Evolutionary conservation across 371 early-diverging fungal genomes (phyloP), one percentile per base, ranked within the genome.

Genomic region (Rhizopus sp.): DNA sequence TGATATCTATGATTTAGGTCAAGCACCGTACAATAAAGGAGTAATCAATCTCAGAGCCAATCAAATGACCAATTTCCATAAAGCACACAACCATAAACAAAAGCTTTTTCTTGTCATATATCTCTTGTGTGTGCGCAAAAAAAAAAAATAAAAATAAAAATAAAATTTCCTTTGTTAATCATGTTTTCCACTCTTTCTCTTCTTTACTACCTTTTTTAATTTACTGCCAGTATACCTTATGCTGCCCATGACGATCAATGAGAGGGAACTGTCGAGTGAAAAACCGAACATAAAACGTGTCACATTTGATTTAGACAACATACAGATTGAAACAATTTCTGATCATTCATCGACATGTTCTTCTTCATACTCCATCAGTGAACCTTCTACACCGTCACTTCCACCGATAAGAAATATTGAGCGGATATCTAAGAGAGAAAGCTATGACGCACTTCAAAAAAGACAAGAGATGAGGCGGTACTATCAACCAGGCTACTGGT

Each of bases 401-500:
- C 46, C 13, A 16, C n/a, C 40, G 5, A n/a, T 30, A 48, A 3
- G 31, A 5, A 9, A 37, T 30, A 42, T 55, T 5, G 64, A 64
- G 29, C 54, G 55, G 9, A 63, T 63, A 2, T 58, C 63, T 4
- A 63, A 63, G 44, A 63, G 57, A 12, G 59, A 40, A 34, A 50
- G 48, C 7, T 57, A 62, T 29, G 53, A 57, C 49, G 52, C 53
- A 3, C 35, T 62, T 2, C 52, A 52, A 37, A 16, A 62, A 41
- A 45, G 57, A 13, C 51, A 45, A 12, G 55, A 58, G 30, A 49
- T 35, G 7, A 57, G 63, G 49, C 46, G 54, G 9, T 41, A 45
- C 2, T 40, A 56, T 29, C 39, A 53, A 29, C 63, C 58, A 32
- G 54, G 47, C 3, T 64, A 64, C 41, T 64, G 64, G 64, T 64